Evolutionary conservation across 208 protist species (phyloP), one percentile per base, ranked within the genome.

Genomic region (Wallacemonas collosoma): DNA sequence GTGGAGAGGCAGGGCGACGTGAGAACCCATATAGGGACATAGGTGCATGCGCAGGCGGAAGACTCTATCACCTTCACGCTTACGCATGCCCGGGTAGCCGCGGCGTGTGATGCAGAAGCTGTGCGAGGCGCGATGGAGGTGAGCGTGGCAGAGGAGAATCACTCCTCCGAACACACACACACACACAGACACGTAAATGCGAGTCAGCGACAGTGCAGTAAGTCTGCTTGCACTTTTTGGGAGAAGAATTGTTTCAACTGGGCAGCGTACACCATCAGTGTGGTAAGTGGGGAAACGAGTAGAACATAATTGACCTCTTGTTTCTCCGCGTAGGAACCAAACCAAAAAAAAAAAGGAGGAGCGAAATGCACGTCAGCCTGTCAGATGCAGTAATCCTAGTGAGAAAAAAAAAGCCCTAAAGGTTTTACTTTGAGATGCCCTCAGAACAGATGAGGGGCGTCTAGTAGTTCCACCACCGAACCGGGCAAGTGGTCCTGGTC

Each of bases 381-480:
- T 35, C 60, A 45, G 26, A 54, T 38, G 12, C 62, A 50, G 60
- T 65, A 51, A 65, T 65, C 38, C 60, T 65, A 65, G 60, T 65
- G 50, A 65, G 41, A 65, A 65, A 17, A 26, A 26, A 65, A 26
- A 65, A 65, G 43, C 8, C 43, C 41, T 50, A 56, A 45, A 62
- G 14, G 14, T 56, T 68, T 63, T 68, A 45, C 36, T 62, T 60
- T 73, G 5, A 17, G 26, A 41, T 9, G 26, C n/a, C 36, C 26
- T 26, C 26, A 26, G 26, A 26, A 26, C 26, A 26, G 26, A 26
- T 26, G 26, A 26, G 56, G 47, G 14, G 36, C 41, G 60, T 35
- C 73, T 81, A 95, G 63, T 89, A 93, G 56, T 87, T 93, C 88
- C 91, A 95, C 88, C 91, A 95, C 26, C 65, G 72, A 12, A 75